Base-by-base conservation (phyloP, 768 basidiomycete genomes). In the Boletales sp. region DNA sequence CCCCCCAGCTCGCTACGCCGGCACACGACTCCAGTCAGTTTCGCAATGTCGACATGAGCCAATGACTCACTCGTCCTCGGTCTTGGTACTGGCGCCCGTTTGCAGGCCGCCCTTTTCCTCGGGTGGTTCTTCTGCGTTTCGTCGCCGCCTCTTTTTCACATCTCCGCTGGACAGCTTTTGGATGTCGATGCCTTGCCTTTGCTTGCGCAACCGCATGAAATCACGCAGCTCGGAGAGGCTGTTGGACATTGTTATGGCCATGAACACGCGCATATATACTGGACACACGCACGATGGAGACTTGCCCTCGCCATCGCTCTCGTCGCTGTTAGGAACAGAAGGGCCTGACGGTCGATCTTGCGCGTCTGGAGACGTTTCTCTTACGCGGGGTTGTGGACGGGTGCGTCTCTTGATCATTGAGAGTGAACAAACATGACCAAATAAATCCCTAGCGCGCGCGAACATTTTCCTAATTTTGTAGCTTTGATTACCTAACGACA, bases 131-230 rank as follows among this genome's bases (percentile, higher is more conserved):
- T 79, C 81, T 17, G 70, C 62, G 14, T 69, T 70, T 44, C 76
- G 72, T 62, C 83, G 82, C 62, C 78, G 79, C 72, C 80, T 87
- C 74, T 82, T 87, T 72, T 81, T 86, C 9, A 66, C 75, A 60
- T 92, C 93, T 0, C 94, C 95, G 54, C 86, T 84, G 65, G 85
- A 90, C 13, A 99, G 72, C 62, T 87, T 94, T 42, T 82, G 74
- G 1, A 82, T 79, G 57, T 96, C 93, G 44, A 98, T 96, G 2
- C 94, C 95, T 61, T 84, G 80, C 49, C 89, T 74, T 30, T 79
- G 64, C 61, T 80, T 83, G 45, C 83, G 78, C 25, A 94, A 71
- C 63, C 85, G 92, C 40, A 92, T 79, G 28, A 96, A 70, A 56
- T 93, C 87, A 37, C 95, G 80, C 15, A 98, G 77, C 46, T 95